Evolutionary conservation across 2,329 filamentous ascomycete genomes (phyloP).

Genomic region (Chaetothyriales sp.): DNA sequence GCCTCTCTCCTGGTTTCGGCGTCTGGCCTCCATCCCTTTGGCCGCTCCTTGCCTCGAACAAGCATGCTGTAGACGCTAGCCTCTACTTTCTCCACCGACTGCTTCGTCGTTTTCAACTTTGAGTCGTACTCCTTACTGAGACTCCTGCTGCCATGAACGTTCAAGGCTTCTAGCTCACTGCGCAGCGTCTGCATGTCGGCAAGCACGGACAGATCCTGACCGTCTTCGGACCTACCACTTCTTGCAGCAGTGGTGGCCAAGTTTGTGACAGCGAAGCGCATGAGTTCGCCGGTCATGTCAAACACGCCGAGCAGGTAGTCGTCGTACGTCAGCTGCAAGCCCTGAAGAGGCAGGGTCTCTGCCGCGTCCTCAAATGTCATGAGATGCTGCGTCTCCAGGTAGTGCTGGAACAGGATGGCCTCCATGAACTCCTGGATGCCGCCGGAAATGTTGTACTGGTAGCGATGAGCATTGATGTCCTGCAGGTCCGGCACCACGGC

Average conservation of each 20-base stretch:
- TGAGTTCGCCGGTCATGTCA: slow-evolving; percentile 88
- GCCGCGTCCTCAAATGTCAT: slow-evolving; percentile 53
- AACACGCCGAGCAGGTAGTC: slow-evolving; percentile 89
- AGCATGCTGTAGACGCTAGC: slow-evolving; percentile 74
- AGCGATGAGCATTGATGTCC: slow-evolving; percentile 69
- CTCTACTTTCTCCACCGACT: slow-evolving; percentile 90
- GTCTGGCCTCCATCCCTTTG: slow-evolving; percentile 85
- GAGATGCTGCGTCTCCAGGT: slow-evolving; percentile 63
- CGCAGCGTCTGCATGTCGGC: slow-evolving; percentile 68
- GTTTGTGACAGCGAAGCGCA: slow-evolving; percentile 85
- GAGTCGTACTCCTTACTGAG: slow-evolving; percentile 53
- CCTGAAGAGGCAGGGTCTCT: slow-evolving; percentile 26
- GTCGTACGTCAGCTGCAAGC: slow-evolving; percentile 56
- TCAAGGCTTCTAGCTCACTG: slow-evolving; percentile 60
- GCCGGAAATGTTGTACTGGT: slow-evolving; percentile 58
- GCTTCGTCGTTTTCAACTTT: slow-evolving; percentile 77
- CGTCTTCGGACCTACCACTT: slow-evolving; percentile 12
- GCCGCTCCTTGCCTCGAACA: slow-evolving; percentile 75
- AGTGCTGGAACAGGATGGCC: slow-evolving; percentile 76
- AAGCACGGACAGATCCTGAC: slow-evolving; percentile 50
- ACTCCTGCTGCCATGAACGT: slow-evolving; percentile 39
- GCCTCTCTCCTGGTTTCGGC: slow-evolving; percentile 19
- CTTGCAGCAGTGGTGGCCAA: slow-evolving; percentile 47
- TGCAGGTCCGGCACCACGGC: slow-evolving; percentile 59
- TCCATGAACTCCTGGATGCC: slow-evolving; percentile 93